A percentile compares a stretch with the other conserved stretches of the same genome.
Conservation (phyloP, 768 basidiomycete genomes). For the Coprinopsis cinerea region DNA sequence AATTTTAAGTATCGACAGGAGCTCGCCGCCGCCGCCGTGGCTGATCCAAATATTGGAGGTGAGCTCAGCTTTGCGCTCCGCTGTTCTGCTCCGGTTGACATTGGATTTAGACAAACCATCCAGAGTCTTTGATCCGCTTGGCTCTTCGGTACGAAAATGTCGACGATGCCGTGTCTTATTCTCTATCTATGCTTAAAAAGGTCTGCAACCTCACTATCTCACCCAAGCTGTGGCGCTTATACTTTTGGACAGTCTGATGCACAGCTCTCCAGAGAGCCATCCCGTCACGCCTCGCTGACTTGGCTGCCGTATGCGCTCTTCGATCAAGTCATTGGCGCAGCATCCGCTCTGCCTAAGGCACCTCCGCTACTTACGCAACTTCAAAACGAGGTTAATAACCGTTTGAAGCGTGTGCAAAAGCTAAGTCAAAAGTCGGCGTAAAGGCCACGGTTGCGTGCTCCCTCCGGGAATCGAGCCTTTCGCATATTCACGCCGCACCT, state of each 20-base stretch:
- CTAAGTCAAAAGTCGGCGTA: slow-evolving; percentile 34
- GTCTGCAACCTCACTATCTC: slow-evolving; percentile 34
- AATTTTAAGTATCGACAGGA: slow-evolving; percentile 60
- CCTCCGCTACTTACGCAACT: slow-evolving; percentile 47
- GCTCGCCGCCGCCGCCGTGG: slow-evolving; percentile 73
- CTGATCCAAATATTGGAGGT: slow-evolving; percentile 74
- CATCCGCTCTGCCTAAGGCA: slow-evolving; percentile 45
- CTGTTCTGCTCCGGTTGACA: not conserved
- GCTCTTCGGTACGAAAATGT: slow-evolving; percentile 77
- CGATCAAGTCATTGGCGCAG: slow-evolving; percentile 72
- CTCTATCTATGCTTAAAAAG: slow-evolving; percentile 65
- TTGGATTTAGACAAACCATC: slow-evolving; percentile 54
- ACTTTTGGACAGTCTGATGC: slow-evolving; percentile 40
- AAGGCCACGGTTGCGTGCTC: no score
- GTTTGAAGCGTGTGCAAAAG: slow-evolving; percentile 66
- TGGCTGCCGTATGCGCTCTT: slow-evolving; percentile 84
- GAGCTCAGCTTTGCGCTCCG: slow-evolving; percentile 8
- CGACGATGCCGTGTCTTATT: slow-evolving; percentile 69
- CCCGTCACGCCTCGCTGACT: slow-evolving; percentile 49
- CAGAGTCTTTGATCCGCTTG: slow-evolving; percentile 77
- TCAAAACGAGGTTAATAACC: slow-evolving; percentile 53
- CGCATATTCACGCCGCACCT: no score
- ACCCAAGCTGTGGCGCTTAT: slow-evolving; percentile 12
- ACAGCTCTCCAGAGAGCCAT: slow-evolving; percentile 42
- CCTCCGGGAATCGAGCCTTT: no score